Percentiles rank a stretch among this genome's conserved stretches.
Conservation (phyloP, 2,329 filamentous ascomycete genomes). For the Colletotrichum endophyticum region DNA sequence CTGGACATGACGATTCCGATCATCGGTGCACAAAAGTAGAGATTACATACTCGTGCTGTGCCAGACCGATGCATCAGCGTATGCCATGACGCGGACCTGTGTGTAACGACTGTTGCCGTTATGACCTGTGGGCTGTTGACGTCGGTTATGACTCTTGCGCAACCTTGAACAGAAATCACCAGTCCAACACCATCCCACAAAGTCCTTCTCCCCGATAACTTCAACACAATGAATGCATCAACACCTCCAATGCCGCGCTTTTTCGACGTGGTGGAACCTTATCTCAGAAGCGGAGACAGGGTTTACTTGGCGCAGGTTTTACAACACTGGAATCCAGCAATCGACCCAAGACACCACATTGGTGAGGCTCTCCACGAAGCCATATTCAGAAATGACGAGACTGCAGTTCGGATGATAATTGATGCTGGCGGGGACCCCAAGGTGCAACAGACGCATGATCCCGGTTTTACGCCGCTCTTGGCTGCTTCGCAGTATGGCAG, state of each 20-base stretch:
- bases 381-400: background rate
- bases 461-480: background rate
- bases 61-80: too few species aligned
- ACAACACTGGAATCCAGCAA: constrained; percentile 3
- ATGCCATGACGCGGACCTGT: too few species aligned
- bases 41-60: too few species aligned
- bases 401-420: background rate
- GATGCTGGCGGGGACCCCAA: background rate
- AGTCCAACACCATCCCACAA: background rate
- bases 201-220: background rate
- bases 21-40: too few species aligned
- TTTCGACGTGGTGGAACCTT: background rate
- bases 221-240: background rate
- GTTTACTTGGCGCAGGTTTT: constrained; percentile 3
- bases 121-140: too few species aligned
- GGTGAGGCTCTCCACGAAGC: background rate
- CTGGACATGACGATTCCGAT: too few species aligned
- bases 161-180: background rate
- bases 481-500: constrained; percentile 1
- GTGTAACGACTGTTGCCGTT: too few species aligned
- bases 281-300: background rate
- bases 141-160: too few species aligned
- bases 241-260: background rate
- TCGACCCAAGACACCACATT: background rate
- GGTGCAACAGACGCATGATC: background rate